phyloP scores from a whole-genome alignment of 176 grass and related monocot species.

The Zea mays region Zm-B73-REFERENCE-NAM-5.0 NC_050101.1:117591501-117592000 shows the following conservation, averaged over 20 bases:
- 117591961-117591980: neutral
- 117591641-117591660: slow-evolving; percentile 7
- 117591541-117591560: neutral
- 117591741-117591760: neutral
- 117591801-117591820: neutral
- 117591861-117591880: slow-evolving; percentile 63
- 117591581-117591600: slow-evolving; percentile 32
- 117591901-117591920: slow-evolving; percentile 11
- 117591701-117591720: neutral
- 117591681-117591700: slow-evolving; percentile 23
- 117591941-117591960: neutral
- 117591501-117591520: no score
- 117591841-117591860: slow-evolving; percentile 71
- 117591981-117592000: neutral
- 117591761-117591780: neutral
- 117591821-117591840: slow-evolving; percentile 38
- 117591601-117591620: slow-evolving; percentile 5
- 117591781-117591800: neutral
- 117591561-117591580: neutral
- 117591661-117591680: neutral
- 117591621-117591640: slow-evolving; percentile 13
- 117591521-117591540: neutral
- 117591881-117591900: slow-evolving; percentile 59
- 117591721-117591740: neutral
- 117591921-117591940: neutral